Evolutionary conservation across 371 early-diverging fungal species (phyloP).

Genomic region (Mucor velutinosus): DNA sequence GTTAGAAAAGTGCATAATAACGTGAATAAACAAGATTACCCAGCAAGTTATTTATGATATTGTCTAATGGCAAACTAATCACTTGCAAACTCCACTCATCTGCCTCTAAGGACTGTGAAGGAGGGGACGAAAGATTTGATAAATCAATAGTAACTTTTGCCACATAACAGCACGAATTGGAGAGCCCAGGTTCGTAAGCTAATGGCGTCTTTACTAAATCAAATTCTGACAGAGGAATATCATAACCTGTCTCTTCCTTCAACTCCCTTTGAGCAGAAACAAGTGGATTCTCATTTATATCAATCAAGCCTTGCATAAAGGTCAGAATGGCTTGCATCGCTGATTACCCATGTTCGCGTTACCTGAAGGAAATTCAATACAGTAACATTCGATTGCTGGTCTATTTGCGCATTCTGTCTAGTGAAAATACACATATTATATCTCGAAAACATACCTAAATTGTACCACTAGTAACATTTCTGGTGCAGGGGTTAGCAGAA

Average conservation of each 20-base stretch:
- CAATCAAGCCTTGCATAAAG: slow-evolving; percentile 51
- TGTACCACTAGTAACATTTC: slow-evolving; percentile 59
- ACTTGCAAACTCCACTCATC: slow-evolving; percentile 65
- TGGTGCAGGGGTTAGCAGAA: slow-evolving; percentile 41
- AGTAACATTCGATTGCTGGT: slow-evolving; percentile 57
- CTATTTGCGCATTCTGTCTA: slow-evolving; percentile 20
- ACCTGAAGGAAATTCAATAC: slow-evolving; percentile 70
- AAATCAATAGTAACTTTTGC: slow-evolving; percentile 38
- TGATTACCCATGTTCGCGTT: background rate
- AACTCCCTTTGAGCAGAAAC: slow-evolving; percentile 60
- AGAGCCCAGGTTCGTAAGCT: slow-evolving; percentile 65
- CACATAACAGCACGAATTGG: slow-evolving; percentile 54
- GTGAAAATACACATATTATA: background rate
- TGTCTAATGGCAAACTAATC: slow-evolving; percentile 42
- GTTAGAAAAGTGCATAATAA: background rate
- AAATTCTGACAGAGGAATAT: slow-evolving; percentile 7
- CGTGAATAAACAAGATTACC: slow-evolving; percentile 28
- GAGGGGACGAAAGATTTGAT: slow-evolving; percentile 8
- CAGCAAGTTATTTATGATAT: slow-evolving; percentile 29
- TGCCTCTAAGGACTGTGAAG: slow-evolving; percentile 35
- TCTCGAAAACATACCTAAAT: slow-evolving; percentile 34
- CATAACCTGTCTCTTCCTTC: slow-evolving; percentile 64
- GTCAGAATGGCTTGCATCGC: background rate
- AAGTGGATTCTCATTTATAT: slow-evolving; percentile 40
- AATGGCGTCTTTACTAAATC: slow-evolving; percentile 24